These are phyloP conservation scores for Boletus semigastroideus DNA, from an alignment of 1,284 basidiomycete genomes.

Conservation along the genomic window DNA sequence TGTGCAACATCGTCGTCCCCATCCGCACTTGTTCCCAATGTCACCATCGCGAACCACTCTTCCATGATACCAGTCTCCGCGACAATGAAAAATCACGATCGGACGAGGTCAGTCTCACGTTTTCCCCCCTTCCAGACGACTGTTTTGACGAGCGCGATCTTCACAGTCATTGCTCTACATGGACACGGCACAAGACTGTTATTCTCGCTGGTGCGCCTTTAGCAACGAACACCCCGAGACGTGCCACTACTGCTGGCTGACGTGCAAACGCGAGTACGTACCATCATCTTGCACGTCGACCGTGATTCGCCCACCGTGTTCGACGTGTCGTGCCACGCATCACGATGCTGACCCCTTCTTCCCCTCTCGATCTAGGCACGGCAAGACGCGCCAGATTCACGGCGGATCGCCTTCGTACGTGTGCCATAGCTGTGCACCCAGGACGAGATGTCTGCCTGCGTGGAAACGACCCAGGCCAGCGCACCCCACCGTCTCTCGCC, in stretches of 20 bases:
- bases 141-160: neutral
- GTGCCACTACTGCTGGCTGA: constrained; percentile 27
- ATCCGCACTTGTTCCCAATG: constrained; percentile 32
- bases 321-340: neutral
- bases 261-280: constrained; percentile 28
- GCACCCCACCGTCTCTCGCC: neutral
- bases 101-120: constrained; percentile 15
- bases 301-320: neutral
- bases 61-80: constrained; percentile 10
- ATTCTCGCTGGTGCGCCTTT: constrained; percentile 29
- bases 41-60: constrained; percentile 24
- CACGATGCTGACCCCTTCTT: constrained; percentile 1
- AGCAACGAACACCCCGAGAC: constrained; percentile 28
- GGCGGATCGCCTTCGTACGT: constrained; percentile 31
- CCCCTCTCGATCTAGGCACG: constrained; percentile 13
- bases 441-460: constrained; percentile 16
- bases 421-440: constrained; percentile 26
- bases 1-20: constrained; percentile 30
- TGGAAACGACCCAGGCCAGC: constrained; percentile 22
- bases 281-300: no score
- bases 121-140: neutral
- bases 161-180: constrained; percentile 23
- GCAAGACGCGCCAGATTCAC: constrained; percentile 26
- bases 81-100: constrained; percentile 19
- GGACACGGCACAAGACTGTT: constrained; percentile 32